Base-by-base conservation (phyloP, 768 basidiomycete genomes). In the Leccinum rimulosum region DNA sequence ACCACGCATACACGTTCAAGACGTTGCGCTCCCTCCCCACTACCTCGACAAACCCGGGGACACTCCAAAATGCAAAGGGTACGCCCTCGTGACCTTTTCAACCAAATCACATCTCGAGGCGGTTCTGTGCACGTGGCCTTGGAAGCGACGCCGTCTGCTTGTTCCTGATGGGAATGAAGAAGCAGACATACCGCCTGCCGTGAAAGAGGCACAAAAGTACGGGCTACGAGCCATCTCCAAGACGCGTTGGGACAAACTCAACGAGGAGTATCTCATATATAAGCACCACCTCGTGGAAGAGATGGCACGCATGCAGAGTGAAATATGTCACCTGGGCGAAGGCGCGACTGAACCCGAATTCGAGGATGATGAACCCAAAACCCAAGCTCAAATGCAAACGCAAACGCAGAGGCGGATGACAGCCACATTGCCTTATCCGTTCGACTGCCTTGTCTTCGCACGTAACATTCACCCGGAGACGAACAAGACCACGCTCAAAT, bases 401-500 rank as follows among this genome's bases (percentile, higher is more conserved):
- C 59, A 57, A 14, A 35, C 25, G 25, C 50, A 55, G 11, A 43
- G 25, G 12, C 19, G 51, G 22, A 74, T 64, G 3, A 66, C 61
- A 3, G 28, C 11, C 0, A 55, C 52, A 0, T 80, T 82, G 11
- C 72, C 79, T 2, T 91, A 81, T 65, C 92, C 91, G 0, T 74
- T 71, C 4, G 77, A 81, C 30, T 90, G 89, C 58, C 83, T 94
- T 8, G 77, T 90, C 31, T 89, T 88, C 67, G 82, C 84, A 6
- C 84, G 85, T 47, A 81, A 90, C 68, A 66, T 93, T 8, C 87
- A 92, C 59, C 76, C 82, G 3, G 84, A 85, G 57, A 90, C 91
- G 28, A 94, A 92, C 69, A 93, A 92, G 71, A 93, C 92, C 0
- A 87, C 88, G 0, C 76, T 94, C 15, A 86, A 84, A 47, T 70